These are phyloP conservation scores for Pseudogymnoascus destructans DNA, from an alignment of 2,329 filamentous ascomycete genomes.

Conservation along the genomic window DNA sequence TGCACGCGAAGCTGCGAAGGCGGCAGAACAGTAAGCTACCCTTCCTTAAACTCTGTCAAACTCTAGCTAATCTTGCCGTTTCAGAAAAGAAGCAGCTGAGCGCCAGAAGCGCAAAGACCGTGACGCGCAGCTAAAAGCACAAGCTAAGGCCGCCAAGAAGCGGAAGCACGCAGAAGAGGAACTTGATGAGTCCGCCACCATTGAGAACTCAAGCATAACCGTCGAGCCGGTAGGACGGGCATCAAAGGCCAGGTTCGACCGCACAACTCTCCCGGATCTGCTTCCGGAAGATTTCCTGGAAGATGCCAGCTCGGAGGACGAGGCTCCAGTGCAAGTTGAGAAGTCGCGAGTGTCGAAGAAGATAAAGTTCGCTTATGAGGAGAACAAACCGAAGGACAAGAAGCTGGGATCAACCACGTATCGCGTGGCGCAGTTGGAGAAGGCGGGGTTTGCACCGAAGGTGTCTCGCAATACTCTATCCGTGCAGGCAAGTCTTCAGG, in stretches of 20 bases:
- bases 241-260: slow-evolving; percentile 1
- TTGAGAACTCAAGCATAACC: not conserved
- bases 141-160: slow-evolving; percentile 20
- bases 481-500: slow-evolving; percentile 18
- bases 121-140: slow-evolving; percentile 19
- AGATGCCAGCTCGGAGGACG: slow-evolving; percentile 16
- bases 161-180: slow-evolving; percentile 14
- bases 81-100: slow-evolving; percentile 19
- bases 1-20: slow-evolving; percentile 20
- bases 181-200: not conserved
- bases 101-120: slow-evolving; percentile 23
- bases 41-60: not conserved
- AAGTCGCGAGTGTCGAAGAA: slow-evolving; percentile 17
- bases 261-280: slow-evolving; percentile 18
- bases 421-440: slow-evolving; percentile 17
- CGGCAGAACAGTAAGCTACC: slow-evolving; percentile 19
- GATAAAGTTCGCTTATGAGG: slow-evolving; percentile 19
- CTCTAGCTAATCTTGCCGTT: slow-evolving; percentile 10
- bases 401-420: slow-evolving; percentile 23
- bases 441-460: slow-evolving; percentile 21
- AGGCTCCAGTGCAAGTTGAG: not conserved
- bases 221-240: not conserved
- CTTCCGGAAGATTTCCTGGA: slow-evolving; percentile 23
- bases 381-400: slow-evolving; percentile 22
- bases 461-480: slow-evolving; percentile 16